phyloP scores from a whole-genome alignment of 768 basidiomycete species.

The Suillus spraguei region DNA sequence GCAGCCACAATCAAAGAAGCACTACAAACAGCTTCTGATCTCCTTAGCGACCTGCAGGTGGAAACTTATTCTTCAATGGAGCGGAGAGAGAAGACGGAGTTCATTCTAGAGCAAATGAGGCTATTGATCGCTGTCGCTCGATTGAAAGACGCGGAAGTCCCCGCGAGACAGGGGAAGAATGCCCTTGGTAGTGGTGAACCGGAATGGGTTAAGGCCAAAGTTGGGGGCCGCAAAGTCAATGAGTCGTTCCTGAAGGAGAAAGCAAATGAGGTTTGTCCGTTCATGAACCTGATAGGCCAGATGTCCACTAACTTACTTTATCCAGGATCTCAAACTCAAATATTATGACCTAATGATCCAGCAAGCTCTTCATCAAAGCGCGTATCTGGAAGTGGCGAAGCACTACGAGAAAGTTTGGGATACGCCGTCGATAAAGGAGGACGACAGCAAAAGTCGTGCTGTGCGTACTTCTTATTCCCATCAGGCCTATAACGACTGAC shows the following conservation, averaged over 20 bases:
- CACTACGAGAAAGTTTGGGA: slow-evolving; percentile 98
- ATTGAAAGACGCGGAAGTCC: slow-evolving; percentile 68
- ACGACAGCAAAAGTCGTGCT: slow-evolving; percentile 69
- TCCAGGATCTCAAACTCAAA: slow-evolving; percentile 91
- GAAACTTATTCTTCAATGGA: slow-evolving; percentile 99
- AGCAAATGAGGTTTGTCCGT: slow-evolving; percentile 75
- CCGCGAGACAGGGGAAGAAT: slow-evolving; percentile 58
- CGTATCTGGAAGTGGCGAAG: slow-evolving; percentile 93
- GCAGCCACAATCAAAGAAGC: slow-evolving; percentile 56
- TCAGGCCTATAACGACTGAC: slow-evolving; percentile 11
- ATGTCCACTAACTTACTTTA: slow-evolving; percentile 2
- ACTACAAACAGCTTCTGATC: slow-evolving; percentile 84
- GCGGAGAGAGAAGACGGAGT: slow-evolving; percentile 95
- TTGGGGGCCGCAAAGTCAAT: slow-evolving; percentile 93
- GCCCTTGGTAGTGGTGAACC: slow-evolving; percentile 71
- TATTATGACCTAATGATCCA: slow-evolving; percentile 98
- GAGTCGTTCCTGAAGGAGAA: slow-evolving; percentile 88
- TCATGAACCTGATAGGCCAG: slow-evolving; percentile 8
- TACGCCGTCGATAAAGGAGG: slow-evolving; percentile 90
- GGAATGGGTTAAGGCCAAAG: slow-evolving; percentile 92
- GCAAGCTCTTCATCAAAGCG: slow-evolving; percentile 80
- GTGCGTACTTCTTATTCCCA: slow-evolving; percentile 42
- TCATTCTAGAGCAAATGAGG: slow-evolving; percentile 97
- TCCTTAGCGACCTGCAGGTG: slow-evolving; percentile 93
- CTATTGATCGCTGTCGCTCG: slow-evolving; percentile 77